phyloP scores from a whole-genome alignment of 1,139 yeast species.

The Magnusiomyces suaveolens region DNA sequence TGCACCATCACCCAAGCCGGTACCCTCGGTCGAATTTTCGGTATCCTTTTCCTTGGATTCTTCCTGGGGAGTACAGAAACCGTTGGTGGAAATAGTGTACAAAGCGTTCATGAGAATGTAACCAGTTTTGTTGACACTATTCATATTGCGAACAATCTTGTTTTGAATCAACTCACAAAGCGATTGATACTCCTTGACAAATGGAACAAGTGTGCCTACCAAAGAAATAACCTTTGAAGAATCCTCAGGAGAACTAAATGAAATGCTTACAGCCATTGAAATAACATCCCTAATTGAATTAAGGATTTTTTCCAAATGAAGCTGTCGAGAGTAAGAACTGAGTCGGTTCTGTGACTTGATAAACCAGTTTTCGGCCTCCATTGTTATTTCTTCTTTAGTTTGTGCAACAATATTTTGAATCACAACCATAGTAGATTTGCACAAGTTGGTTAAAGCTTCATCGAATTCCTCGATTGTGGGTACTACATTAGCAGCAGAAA shows the following conservation, averaged over 20 bases:
- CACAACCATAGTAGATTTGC: constrained; percentile 55
- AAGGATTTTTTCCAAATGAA: constrained; percentile 12
- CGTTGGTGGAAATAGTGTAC: constrained; percentile 59
- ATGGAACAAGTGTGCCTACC: constrained; percentile 32
- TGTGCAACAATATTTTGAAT: constrained; percentile 49
- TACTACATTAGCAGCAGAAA: background rate
- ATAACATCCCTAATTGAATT: constrained; percentile 11
- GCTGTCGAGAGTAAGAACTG: constrained; percentile 32
- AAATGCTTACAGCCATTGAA: constrained; percentile 7
- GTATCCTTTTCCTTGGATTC: constrained; percentile 58
- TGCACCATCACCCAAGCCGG: constrained; percentile 96
- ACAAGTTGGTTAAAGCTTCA: constrained; percentile 30
- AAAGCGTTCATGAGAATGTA: constrained; percentile 50
- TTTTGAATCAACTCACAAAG: constrained; percentile 19
- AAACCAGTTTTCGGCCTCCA: constrained; percentile 60
- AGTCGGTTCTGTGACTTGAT: constrained; percentile 41
- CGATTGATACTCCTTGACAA: constrained; percentile 25
- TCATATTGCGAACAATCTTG: constrained; percentile 17
- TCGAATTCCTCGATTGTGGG: constrained; percentile 14
- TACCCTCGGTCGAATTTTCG: constrained; percentile 51
- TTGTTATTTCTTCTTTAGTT: constrained; percentile 28
- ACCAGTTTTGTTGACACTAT: constrained; percentile 49
- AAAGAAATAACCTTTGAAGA: constrained; percentile 24
- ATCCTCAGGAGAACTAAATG: constrained; percentile 9
- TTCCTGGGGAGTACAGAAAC: constrained; percentile 88